A percentile compares a stretch with the other conserved stretches of the same genome.
Evolutionary conservation across 106 monocot genomes (phyloP).

Genomic region (Allium sativum): DNA sequence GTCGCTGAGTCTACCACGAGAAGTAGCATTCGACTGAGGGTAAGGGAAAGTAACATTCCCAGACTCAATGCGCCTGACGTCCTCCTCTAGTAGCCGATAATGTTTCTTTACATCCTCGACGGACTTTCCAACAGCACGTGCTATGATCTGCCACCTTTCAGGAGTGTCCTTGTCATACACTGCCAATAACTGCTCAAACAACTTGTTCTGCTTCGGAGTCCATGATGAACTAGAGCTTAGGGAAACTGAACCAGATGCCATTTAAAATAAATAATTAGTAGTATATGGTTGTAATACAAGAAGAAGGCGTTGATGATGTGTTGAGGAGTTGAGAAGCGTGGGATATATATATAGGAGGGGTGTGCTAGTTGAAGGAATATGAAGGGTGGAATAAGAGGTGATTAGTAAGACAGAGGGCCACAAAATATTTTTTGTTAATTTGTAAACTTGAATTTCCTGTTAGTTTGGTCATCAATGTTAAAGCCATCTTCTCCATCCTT

Average conservation of each 20-base stretch:
- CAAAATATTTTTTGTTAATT: background rate
- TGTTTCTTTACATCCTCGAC: constrained; percentile 57
- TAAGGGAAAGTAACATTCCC: constrained; percentile 31
- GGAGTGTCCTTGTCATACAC: constrained; percentile 50
- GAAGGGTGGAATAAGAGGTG: constrained; percentile 1
- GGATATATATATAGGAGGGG: constrained; percentile 1
- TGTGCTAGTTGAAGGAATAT: background rate
- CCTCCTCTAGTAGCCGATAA: constrained; percentile 36
- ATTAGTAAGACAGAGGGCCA: background rate
- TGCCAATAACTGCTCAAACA: constrained; percentile 47
- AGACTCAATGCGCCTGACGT: constrained; percentile 35
- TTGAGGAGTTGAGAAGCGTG: background rate
- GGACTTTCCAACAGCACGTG: constrained; percentile 38
- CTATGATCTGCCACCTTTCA: constrained; percentile 63
- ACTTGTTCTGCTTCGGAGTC: constrained; percentile 49
- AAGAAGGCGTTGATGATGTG: background rate
- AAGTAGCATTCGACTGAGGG: background rate
- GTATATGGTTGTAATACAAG: background rate
- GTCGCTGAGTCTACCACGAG: constrained; percentile 5
- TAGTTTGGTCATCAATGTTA: too few relatives aligned
- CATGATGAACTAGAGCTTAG: constrained; percentile 25
- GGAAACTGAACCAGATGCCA: constrained; percentile 17
- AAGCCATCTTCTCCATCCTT: too few relatives aligned
- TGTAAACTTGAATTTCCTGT: too few relatives aligned
- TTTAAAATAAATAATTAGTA: background rate